Evolutionary conservation across 75 land plant species (phyloP).

Genomic region (Cupressus sempervirens): DNA sequence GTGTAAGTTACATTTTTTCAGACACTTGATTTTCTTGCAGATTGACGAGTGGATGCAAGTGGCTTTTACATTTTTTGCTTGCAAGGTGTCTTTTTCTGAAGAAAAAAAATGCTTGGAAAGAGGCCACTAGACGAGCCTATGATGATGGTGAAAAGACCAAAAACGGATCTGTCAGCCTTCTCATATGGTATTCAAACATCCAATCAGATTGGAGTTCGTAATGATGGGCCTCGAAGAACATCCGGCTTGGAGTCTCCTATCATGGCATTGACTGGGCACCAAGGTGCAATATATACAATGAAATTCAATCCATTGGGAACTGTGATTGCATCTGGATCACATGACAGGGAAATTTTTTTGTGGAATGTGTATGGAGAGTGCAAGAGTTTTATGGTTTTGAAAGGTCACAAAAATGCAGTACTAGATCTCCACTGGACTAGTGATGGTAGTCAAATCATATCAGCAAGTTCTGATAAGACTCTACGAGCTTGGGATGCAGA

Average conservation of each 20-base stretch:
- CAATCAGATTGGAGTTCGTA: slow-evolving; percentile 4
- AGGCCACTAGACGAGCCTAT: slow-evolving; percentile 36
- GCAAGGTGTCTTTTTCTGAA: neutral
- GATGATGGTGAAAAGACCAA: slow-evolving; percentile 43
- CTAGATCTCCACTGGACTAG: slow-evolving; percentile 86
- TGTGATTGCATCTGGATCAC: slow-evolving; percentile 91
- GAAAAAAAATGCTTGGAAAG: slow-evolving; percentile 38
- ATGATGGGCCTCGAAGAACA: slow-evolving; percentile 63
- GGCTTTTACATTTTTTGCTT: neutral
- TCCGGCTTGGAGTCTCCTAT: slow-evolving; percentile 89
- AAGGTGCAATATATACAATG: slow-evolving; percentile 84
- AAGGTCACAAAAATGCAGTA: slow-evolving; percentile 94
- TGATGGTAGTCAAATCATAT: slow-evolving; percentile 83
- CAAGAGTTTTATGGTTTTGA: slow-evolving; percentile 93
- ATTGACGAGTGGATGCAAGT: neutral
- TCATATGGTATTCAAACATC: slow-evolving; percentile 30
- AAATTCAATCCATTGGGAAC: slow-evolving; percentile 92
- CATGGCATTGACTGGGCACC: slow-evolving; percentile 93
- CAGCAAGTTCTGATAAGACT: slow-evolving; percentile 97
- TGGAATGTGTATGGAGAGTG: slow-evolving; percentile 96
- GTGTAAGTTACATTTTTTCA: neutral
- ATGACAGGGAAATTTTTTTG: slow-evolving; percentile 85
- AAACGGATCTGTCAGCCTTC: slow-evolving; percentile 40
- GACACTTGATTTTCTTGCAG: neutral
- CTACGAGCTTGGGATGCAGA: slow-evolving; percentile 95